Conservation (phyloP, 805 yeast species). For the Metschnikowia cerradonensis region DNA sequence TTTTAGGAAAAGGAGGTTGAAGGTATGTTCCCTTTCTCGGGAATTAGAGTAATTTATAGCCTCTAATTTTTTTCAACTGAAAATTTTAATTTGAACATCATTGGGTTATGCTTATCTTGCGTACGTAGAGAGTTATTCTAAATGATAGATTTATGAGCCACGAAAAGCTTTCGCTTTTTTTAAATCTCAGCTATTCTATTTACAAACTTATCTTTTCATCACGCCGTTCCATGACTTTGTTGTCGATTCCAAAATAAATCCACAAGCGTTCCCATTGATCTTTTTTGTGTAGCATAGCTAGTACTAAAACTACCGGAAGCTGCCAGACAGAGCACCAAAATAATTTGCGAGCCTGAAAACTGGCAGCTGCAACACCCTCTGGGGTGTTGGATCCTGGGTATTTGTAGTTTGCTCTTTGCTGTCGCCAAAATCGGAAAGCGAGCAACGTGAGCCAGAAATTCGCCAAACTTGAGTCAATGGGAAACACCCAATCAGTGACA, state of each 20-base stretch:
- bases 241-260: conserved; percentile 19
- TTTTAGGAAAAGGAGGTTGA: too few species aligned
- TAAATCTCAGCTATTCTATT: not conserved
- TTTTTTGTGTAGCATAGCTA: conserved; percentile 92
- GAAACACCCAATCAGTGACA: conserved; percentile 78
- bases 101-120: too few species aligned
- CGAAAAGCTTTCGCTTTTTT: not conserved
- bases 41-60: too few species aligned
- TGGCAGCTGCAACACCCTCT: conserved; percentile 60
- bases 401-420: conserved; percentile 50
- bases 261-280: conserved; percentile 81
- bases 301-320: conserved; percentile 78
- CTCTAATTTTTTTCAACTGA: too few species aligned
- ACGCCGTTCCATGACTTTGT: not conserved
- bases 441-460: conserved; percentile 84
- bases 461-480: conserved; percentile 73
- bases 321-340: conserved; percentile 97
- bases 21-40: too few species aligned
- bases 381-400: conserved; percentile 30
- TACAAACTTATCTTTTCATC: not conserved
- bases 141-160: not conserved
- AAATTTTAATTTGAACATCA: too few species aligned
- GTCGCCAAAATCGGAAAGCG: conserved; percentile 82
- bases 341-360: conserved; percentile 70
- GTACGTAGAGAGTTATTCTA: not conserved